Percentiles rank a stretch among this genome's conserved stretches.
Evolutionary conservation across 2,329 filamentous ascomycete genomes (phyloP).

Genomic region (Pestalotiopsis fici): DNA sequence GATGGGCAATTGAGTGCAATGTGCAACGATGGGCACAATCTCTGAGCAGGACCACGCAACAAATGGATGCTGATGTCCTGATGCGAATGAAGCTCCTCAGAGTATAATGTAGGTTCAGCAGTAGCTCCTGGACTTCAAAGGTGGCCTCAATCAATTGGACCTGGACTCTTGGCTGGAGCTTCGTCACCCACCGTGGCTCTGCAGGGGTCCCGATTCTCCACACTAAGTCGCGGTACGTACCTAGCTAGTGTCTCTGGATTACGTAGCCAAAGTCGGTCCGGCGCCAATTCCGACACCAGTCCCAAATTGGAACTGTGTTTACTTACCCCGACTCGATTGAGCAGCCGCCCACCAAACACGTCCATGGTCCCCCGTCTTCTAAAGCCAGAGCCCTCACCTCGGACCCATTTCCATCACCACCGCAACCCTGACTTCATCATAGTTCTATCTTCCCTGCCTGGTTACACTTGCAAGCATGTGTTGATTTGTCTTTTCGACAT

Average conservation of each 20-base stretch:
- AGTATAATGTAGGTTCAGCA: not conserved
- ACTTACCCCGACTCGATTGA: constrained; percentile 13
- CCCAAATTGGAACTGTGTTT: constrained; percentile 23
- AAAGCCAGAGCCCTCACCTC: not conserved
- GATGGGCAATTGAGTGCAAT: constrained; percentile 4
- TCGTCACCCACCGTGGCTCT: not conserved
- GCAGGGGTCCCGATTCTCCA: not conserved
- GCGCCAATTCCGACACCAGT: constrained; percentile 12
- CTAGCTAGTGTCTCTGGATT: not conserved
- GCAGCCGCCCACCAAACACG: constrained; percentile 20
- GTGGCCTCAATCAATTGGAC: constrained; percentile 8
- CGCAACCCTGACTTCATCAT: not conserved
- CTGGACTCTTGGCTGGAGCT: not conserved
- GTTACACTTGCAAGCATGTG: not conserved
- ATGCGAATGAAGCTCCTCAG: not conserved
- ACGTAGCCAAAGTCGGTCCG: not conserved
- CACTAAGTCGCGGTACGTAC: not conserved
- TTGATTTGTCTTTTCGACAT: not conserved
- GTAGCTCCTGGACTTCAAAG: not conserved
- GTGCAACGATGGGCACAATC: constrained; percentile 5
- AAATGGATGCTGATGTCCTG: not conserved
- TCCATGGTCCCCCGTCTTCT: constrained; percentile 15
- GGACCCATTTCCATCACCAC: not conserved
- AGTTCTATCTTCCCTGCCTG: not conserved
- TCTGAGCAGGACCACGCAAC: not conserved